Percentiles rank a stretch among this genome's conserved stretches.
phyloP scores from a whole-genome alignment of 805 yeast genomes.

The Saturnispora mendoncae region DNA sequence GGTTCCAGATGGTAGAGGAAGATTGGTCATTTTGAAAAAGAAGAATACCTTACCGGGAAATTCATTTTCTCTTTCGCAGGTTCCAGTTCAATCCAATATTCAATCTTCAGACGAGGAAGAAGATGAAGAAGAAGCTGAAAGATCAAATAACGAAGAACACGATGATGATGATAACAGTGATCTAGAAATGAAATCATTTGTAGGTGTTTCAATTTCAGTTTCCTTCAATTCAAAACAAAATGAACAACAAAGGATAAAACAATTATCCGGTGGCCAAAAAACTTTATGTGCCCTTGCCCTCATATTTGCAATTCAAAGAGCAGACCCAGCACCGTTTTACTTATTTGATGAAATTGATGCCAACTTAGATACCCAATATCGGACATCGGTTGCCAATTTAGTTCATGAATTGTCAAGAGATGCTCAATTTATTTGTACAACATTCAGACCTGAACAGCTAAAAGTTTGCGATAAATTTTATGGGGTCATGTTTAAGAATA shows the following conservation, averaged over 20 bases:
- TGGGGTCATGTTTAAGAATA: constrained; percentile 78
- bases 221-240: constrained; percentile 81
- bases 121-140: constrained; percentile 18
- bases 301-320: constrained; percentile 85
- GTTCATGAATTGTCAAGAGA: constrained; percentile 53
- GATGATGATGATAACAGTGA: constrained; percentile 16
- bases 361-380: constrained; percentile 83
- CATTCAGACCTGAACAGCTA: constrained; percentile 89
- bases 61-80: constrained; percentile 14
- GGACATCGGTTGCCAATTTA: constrained; percentile 76
- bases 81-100: constrained; percentile 9
- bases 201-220: constrained; percentile 79
- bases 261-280: constrained; percentile 94
- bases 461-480: constrained; percentile 78
- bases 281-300: constrained; percentile 93
- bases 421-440: constrained; percentile 93
- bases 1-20: constrained; percentile 79
- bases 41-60: constrained; percentile 6
- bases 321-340: constrained; percentile 97
- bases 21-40: constrained; percentile 52
- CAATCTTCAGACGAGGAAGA: constrained; percentile 18
- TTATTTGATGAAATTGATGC: constrained; percentile 96
- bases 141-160: constrained; percentile 16
- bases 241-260: constrained; percentile 83
- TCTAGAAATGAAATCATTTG: constrained; percentile 44